A percentile compares a stretch with the other conserved stretches of the same genome.
Conservation (phyloP, 2,329 filamentous ascomycete genomes). For the Calonectria multiphialidica region DNA sequence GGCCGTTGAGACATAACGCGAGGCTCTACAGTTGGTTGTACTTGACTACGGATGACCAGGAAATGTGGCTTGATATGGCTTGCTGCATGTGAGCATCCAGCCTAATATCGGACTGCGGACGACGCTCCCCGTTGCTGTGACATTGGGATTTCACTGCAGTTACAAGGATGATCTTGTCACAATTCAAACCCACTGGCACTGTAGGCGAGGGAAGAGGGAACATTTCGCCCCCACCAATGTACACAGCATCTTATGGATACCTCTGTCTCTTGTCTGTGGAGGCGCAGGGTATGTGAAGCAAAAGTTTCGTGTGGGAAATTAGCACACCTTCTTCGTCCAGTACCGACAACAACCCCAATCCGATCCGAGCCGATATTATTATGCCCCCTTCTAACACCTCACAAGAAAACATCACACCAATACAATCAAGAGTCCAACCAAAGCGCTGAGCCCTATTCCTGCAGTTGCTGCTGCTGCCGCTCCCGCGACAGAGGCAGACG, state of each 20-base stretch:
- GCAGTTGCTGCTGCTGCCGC: constrained; percentile 34
- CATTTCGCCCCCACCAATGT: background rate
- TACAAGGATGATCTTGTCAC: constrained; percentile 3
- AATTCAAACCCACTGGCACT: background rate
- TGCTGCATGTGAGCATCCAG: background rate
- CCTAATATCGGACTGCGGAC: background rate
- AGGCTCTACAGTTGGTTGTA: background rate
- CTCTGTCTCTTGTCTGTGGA: background rate
- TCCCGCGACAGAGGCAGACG: constrained; percentile 38
- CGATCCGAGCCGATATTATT: constrained; percentile 10
- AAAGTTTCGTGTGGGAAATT: constrained; percentile 26
- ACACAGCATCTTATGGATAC: background rate
- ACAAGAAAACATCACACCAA: constrained; percentile 30
- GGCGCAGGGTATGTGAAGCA: background rate
- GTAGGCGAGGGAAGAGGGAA: constrained; percentile 8
- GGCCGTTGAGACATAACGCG: background rate
- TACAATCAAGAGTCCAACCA: constrained; percentile 40
- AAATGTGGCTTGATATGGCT: background rate
- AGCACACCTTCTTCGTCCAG: constrained; percentile 10
- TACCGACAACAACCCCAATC: constrained; percentile 14
- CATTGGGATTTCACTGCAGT: background rate
- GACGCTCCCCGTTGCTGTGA: background rate
- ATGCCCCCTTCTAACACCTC: background rate
- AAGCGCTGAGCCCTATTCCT: constrained; percentile 38
- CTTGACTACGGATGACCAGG: background rate